Evolutionary conservation across 73 alveolate species (phyloP).

Genomic region (Blepharisma stoltei): DNA sequence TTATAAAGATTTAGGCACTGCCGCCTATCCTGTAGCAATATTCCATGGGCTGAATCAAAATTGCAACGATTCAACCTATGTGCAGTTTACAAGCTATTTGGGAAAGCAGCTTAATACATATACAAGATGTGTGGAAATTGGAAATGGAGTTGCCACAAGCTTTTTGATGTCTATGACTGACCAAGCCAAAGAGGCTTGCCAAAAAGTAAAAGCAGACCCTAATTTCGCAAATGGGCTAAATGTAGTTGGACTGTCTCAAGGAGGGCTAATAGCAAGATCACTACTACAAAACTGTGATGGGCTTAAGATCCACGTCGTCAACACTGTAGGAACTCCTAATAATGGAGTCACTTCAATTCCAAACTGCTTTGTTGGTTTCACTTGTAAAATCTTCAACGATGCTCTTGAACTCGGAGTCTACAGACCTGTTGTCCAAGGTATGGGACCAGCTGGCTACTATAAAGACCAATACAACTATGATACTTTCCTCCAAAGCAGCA

Average conservation of each 20-base stretch:
- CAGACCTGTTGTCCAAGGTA: conserved; percentile 49
- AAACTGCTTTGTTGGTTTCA: conserved; percentile 72
- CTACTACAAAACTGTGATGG: conserved; percentile 75
- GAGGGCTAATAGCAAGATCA: conserved; percentile 88
- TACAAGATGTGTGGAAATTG: conserved; percentile 80
- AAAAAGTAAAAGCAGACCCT: conserved; percentile 49
- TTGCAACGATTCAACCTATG: conserved; percentile 52
- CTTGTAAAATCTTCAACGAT: conserved; percentile 71
- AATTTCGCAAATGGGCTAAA: conserved; percentile 66
- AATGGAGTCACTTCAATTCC: conserved; percentile 80
- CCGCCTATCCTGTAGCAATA: conserved; percentile 53
- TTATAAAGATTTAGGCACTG: not conserved
- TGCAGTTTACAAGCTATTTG: conserved; percentile 45
- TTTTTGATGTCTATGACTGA: conserved; percentile 60
- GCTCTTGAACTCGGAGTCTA: conserved; percentile 63
- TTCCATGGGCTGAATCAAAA: conserved; percentile 61
- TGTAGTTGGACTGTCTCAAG: conserved; percentile 84
- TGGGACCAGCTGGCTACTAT: conserved; percentile 92
- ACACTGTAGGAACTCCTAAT: conserved; percentile 85
- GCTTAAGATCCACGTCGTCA: conserved; percentile 56
- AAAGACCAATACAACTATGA: conserved; percentile 70
- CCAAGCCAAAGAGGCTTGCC: conserved; percentile 80
- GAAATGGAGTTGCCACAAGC: conserved; percentile 61
- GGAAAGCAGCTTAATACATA: conserved; percentile 45
- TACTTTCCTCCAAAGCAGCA: conserved; percentile 49